These are phyloP conservation scores for Cymbopogon citratus DNA, from an alignment of 176 grass and related monocot species.

Conservation along the genomic window DNA sequence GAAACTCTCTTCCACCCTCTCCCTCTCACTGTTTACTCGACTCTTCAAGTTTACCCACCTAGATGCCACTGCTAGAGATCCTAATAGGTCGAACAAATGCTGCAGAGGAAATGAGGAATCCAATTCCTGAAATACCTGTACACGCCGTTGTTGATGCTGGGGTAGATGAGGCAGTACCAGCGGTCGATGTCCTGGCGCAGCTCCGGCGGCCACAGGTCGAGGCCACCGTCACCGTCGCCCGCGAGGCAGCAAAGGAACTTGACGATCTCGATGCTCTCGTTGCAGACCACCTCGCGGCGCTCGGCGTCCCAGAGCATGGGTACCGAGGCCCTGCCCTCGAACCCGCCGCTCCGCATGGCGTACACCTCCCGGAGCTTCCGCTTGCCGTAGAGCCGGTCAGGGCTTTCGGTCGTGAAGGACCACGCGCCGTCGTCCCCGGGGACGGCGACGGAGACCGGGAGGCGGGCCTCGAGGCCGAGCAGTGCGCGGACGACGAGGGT, in stretches of 20 bases:
- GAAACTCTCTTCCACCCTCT: no score
- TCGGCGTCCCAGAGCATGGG: slow-evolving; percentile 86
- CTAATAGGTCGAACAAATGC: no score
- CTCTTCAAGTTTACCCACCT: no score
- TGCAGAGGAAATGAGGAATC: neutral
- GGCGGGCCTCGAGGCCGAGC: slow-evolving; percentile 37
- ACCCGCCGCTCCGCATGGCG: slow-evolving; percentile 51
- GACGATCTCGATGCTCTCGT: slow-evolving; percentile 92
- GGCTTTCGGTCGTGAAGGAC: slow-evolving; percentile 50
- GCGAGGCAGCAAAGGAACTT: slow-evolving; percentile 63
- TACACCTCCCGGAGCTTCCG: slow-evolving; percentile 87
- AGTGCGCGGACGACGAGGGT: slow-evolving; percentile 60
- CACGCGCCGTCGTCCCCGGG: slow-evolving; percentile 68
- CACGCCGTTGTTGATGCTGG: slow-evolving; percentile 80
- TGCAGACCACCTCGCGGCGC: slow-evolving; percentile 75
- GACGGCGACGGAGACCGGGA: slow-evolving; percentile 62
- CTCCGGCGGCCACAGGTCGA: slow-evolving; percentile 61
- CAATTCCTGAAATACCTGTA: slow-evolving; percentile 35
- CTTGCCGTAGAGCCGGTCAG: slow-evolving; percentile 55
- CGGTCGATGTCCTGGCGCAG: slow-evolving; percentile 68
- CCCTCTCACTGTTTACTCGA: no score
- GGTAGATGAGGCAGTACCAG: slow-evolving; percentile 83
- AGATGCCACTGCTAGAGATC: no score
- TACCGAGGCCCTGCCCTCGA: slow-evolving; percentile 74
- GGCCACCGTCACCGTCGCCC: neutral